Percentiles rank a stretch among this genome's conserved stretches.
Conservation (phyloP, 2,329 filamentous ascomycete genomes). For the Biscogniauxia marginata region DNA sequence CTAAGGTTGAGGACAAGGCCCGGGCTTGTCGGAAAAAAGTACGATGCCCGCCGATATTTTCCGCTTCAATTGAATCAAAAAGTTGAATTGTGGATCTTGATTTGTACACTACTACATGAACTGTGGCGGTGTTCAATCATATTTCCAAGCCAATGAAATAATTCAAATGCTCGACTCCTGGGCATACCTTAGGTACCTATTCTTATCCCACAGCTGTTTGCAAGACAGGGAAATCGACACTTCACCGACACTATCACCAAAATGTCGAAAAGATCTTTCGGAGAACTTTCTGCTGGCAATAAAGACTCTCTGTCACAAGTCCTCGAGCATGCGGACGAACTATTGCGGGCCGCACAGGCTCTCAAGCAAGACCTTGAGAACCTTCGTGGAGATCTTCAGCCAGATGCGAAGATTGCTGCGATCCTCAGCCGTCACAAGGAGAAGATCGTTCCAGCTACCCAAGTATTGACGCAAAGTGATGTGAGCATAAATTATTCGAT, state of each 20-base stretch:
- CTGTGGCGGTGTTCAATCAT: no score
- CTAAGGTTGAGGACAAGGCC: no score
- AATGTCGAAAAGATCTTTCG: constrained; percentile 41
- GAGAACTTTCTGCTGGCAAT: constrained; percentile 25
- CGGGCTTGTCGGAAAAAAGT: no score
- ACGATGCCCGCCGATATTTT: background rate
- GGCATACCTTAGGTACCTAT: background rate
- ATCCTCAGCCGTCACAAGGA: constrained; percentile 24
- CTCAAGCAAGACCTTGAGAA: constrained; percentile 33
- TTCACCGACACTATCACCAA: constrained; percentile 21
- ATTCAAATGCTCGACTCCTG: background rate
- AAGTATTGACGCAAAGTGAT: constrained; percentile 21
- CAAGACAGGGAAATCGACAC: background rate
- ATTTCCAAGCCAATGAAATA: no score
- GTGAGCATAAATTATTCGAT: constrained; percentile 8
- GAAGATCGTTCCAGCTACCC: constrained; percentile 20
- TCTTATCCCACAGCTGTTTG: constrained; percentile 1
- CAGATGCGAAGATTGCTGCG: constrained; percentile 15
- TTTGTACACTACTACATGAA: no score
- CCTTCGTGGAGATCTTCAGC: constrained; percentile 14
- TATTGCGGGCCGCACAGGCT: constrained; percentile 39
- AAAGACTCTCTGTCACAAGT: constrained; percentile 30
- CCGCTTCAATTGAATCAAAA: no score
- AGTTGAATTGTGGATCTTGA: no score
- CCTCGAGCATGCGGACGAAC: constrained; percentile 36